These are phyloP conservation scores for Puya raimondii DNA, from an alignment of 176 grass and related monocot genomes.

Conservation along the genomic window DNA sequence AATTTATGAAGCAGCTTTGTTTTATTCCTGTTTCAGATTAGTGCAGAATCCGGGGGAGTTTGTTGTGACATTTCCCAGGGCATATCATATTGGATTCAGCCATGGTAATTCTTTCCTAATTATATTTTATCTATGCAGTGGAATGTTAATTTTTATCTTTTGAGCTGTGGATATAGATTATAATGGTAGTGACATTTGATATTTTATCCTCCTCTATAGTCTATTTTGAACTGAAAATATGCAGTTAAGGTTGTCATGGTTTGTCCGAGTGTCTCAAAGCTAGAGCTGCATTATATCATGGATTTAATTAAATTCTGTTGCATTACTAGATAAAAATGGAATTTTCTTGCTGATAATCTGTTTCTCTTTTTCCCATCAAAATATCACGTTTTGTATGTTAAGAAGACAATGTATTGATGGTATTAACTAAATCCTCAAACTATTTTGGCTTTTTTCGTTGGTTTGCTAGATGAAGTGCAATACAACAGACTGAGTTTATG, in stretches of 20 bases:
- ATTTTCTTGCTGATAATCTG: too few species aligned
- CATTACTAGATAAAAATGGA: too few species aligned
- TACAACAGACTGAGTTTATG: too few species aligned
- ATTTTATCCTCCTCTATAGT: background rate
- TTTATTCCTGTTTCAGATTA: slow-evolving; percentile 41
- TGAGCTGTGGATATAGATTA: background rate
- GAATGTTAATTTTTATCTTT: background rate
- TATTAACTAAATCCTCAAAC: too few species aligned
- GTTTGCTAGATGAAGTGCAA: too few species aligned
- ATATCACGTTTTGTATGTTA: too few species aligned
- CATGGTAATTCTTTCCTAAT: slow-evolving; percentile 49
- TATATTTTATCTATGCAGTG: background rate
- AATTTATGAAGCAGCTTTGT: background rate
- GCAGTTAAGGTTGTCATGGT: background rate
- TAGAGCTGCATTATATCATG: background rate
- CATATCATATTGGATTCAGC: slow-evolving; percentile 92
- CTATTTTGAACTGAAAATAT: background rate
- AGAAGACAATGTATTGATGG: too few species aligned
- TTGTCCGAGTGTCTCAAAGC: background rate
- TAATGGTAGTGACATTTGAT: background rate
- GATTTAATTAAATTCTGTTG: too few species aligned
- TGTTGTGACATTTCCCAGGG: slow-evolving; percentile 96
- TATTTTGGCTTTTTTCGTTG: too few species aligned
- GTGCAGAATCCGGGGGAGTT: slow-evolving; percentile 98
- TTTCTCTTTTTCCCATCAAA: too few species aligned